Evolutionary conservation across 352 stramenopile genomes (phyloP).

Genomic region (Phytophthora citrophthora): DNA sequence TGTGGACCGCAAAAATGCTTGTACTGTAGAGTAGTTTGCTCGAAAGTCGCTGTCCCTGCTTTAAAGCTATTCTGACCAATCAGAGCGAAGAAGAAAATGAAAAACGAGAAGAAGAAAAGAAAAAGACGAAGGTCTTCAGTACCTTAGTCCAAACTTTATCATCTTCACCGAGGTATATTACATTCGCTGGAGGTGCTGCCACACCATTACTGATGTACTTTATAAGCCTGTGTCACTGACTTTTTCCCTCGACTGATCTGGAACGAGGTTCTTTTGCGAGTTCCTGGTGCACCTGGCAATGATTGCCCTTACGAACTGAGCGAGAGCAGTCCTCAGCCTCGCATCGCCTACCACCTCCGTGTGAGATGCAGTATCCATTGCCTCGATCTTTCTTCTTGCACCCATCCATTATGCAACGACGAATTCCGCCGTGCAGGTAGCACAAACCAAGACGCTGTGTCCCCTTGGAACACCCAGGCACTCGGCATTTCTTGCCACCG

Average conservation of each 20-base stretch:
- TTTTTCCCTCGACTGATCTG: constrained; percentile 41
- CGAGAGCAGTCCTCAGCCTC: constrained; percentile 60
- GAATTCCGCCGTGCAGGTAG: constrained; percentile 82
- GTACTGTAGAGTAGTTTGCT: too few relatives aligned
- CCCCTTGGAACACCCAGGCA: constrained; percentile 74
- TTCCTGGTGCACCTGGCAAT: constrained; percentile 72
- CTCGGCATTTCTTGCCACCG: constrained; percentile 77
- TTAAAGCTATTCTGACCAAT: too few relatives aligned
- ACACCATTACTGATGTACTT: neutral
- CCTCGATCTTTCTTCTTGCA: constrained; percentile 87
- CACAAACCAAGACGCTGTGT: constrained; percentile 82
- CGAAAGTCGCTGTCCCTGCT: too few relatives aligned
- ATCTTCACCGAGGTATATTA: too few relatives aligned
- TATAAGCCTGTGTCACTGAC: too few relatives aligned
- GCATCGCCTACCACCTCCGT: constrained; percentile 78
- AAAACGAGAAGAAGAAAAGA: too few relatives aligned
- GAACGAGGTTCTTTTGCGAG: constrained; percentile 42
- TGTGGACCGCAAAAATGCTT: too few relatives aligned
- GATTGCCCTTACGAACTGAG: constrained; percentile 78
- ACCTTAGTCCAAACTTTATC: too few relatives aligned
- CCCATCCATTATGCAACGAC: constrained; percentile 69
- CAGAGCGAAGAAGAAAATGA: too few relatives aligned
- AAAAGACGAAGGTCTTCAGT: too few relatives aligned
- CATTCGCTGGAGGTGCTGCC: too few relatives aligned
- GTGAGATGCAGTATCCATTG: constrained; percentile 84